Conservation (phyloP, 1,284 basidiomycete genomes). For the Moesziomyces globuligerus region DNA sequence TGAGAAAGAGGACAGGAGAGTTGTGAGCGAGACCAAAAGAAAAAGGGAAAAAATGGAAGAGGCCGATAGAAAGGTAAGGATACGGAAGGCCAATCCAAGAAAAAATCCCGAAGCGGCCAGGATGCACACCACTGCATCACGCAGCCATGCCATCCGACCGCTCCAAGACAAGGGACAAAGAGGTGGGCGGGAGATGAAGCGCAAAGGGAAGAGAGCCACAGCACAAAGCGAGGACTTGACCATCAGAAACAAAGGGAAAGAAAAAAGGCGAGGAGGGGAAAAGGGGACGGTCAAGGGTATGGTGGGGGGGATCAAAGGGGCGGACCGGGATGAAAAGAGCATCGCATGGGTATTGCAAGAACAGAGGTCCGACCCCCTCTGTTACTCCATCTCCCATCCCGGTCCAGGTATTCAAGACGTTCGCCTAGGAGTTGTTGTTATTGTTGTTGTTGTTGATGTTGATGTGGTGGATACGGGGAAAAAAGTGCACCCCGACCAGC, state of each 20-base stretch:
- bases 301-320: constrained; percentile 6
- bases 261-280: constrained; percentile 1
- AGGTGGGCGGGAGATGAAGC: background rate
- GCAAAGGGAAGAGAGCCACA: too few species aligned
- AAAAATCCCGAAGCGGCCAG: too few species aligned
- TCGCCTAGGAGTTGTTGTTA: constrained; percentile 25
- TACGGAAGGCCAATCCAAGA: too few species aligned
- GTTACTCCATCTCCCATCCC: constrained; percentile 55
- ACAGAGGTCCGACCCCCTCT: constrained; percentile 55
- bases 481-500: too few species aligned
- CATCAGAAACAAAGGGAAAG: constrained; percentile 6
- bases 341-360: constrained; percentile 56
- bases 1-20: constrained; percentile 7
- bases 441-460: constrained; percentile 1
- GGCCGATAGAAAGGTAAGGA: background rate
- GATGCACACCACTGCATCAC: too few species aligned
- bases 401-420: constrained; percentile 50
- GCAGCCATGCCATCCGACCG: background rate
- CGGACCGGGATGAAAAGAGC: constrained; percentile 51
- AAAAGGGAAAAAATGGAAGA: constrained; percentile 1
- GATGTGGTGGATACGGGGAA: too few species aligned
- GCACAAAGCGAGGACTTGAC: constrained; percentile 17
- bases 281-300: constrained; percentile 31
- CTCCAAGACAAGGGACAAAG: background rate
- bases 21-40: background rate